phyloP scores from a whole-genome alignment of 1,284 basidiomycete species.

The Peniophora sp. region DNA sequence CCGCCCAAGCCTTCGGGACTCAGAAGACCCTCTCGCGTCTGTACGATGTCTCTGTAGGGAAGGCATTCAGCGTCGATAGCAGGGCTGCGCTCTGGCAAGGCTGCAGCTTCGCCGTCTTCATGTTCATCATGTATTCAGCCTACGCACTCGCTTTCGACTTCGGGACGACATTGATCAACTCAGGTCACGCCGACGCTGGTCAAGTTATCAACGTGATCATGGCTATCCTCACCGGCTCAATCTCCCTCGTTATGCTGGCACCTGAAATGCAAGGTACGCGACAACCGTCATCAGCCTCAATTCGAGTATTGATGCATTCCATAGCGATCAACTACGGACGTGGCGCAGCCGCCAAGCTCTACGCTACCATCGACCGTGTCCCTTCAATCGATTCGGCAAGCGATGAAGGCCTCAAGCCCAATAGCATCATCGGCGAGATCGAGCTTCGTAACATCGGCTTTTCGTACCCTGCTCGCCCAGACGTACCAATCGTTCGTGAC shows the following conservation, averaged over 20 bases:
- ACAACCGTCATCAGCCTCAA: slow-evolving; percentile 52
- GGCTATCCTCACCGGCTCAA: slow-evolving; percentile 86
- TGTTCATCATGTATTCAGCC: slow-evolving; percentile 78
- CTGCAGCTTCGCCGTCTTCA: slow-evolving; percentile 76
- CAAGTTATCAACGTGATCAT: slow-evolving; percentile 88
- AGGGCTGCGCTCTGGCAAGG: slow-evolving; percentile 79
- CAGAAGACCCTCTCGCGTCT: slow-evolving; percentile 64
- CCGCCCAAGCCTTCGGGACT: slow-evolving; percentile 85
- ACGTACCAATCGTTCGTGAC: slow-evolving; percentile 60
- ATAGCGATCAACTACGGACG: slow-evolving; percentile 77
- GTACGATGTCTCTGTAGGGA: slow-evolving; percentile 56
- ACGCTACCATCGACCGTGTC: slow-evolving; percentile 57
- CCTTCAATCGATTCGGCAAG: slow-evolving; percentile 60
- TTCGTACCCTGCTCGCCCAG: slow-evolving; percentile 75
- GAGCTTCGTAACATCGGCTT: slow-evolving; percentile 72
- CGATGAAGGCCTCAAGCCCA: slow-evolving; percentile 65
- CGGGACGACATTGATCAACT: slow-evolving; percentile 75
- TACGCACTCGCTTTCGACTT: slow-evolving; percentile 90
- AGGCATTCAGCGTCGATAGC: slow-evolving; percentile 63
- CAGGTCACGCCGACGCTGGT: slow-evolving; percentile 81
- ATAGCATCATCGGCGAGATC: slow-evolving; percentile 57
- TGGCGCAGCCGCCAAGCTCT: slow-evolving; percentile 56
- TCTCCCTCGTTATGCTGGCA: neutral
- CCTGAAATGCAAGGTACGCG: slow-evolving; percentile 9
- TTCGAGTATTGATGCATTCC: slow-evolving; percentile 50